These are phyloP conservation scores for Crucibulum laeve DNA, from an alignment of 768 basidiomycete genomes.

Conservation along the genomic window DNA sequence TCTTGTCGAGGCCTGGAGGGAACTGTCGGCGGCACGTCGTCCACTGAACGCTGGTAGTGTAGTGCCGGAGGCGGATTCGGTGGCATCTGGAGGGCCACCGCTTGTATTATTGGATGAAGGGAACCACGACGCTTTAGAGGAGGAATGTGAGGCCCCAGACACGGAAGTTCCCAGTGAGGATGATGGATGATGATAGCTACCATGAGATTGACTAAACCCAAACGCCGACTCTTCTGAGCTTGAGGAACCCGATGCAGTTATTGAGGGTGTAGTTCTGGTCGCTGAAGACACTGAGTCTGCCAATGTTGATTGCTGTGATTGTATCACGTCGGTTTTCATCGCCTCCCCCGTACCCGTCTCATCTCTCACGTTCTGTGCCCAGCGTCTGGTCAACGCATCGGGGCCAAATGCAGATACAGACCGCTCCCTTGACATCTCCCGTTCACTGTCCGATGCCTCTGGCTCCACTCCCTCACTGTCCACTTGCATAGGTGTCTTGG, in stretches of 20 bases:
- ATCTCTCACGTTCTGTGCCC: conserved; percentile 41
- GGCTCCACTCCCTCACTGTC: conserved; percentile 10
- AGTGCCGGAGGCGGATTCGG: too few species aligned
- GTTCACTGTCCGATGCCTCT: conserved; percentile 10
- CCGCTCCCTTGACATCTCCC: conserved; percentile 1
- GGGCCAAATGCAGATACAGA: not conserved
- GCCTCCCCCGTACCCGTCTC: not conserved
- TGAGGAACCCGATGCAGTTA: conserved; percentile 12
- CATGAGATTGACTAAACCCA: conserved; percentile 8
- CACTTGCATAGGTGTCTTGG: conserved; percentile 18
- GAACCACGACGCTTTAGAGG: conserved; percentile 11
- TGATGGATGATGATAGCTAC: conserved; percentile 16
- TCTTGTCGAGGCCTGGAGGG: too few species aligned
- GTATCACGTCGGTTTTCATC: not conserved
- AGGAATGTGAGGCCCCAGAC: conserved; percentile 15
- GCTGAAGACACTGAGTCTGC: not conserved
- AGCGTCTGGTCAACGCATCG: conserved; percentile 30
- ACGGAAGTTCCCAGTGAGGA: conserved; percentile 21
- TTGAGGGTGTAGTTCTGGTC: not conserved
- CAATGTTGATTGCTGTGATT: too few species aligned
- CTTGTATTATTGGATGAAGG: conserved; percentile 6
- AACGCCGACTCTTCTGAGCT: conserved; percentile 14
- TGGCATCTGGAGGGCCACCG: too few species aligned
- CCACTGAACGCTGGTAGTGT: too few species aligned
- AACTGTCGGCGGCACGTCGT: too few species aligned